phyloP scores from a whole-genome alignment of 2,329 filamentous ascomycete species.

The Trichoderma brevicompactum region DNA sequence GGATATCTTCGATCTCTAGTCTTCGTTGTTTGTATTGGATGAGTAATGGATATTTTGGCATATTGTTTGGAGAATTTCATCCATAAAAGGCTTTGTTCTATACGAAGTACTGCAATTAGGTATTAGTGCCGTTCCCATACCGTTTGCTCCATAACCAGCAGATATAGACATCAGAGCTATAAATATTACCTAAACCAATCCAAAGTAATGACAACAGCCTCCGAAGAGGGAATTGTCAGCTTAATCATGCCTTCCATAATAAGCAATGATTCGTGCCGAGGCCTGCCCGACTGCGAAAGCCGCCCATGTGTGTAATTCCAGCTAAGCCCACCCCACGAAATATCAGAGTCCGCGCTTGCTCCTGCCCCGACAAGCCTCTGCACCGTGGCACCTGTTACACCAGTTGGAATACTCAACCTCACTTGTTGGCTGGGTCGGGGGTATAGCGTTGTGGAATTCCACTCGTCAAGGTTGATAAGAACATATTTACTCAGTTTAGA shows the following conservation, averaged over 20 bases:
- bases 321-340: constrained; percentile 18
- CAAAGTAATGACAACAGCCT: constrained; percentile 5
- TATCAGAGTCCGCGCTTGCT: constrained; percentile 8
- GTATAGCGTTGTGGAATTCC: constrained; percentile 13
- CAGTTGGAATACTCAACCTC: background rate
- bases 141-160: background rate
- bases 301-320: constrained; percentile 13
- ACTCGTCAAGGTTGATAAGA: constrained; percentile 13
- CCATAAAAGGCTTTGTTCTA: background rate
- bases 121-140: background rate
- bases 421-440: background rate
- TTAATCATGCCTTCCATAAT: background rate
- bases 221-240: constrained; percentile 6
- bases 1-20: too few species aligned
- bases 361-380: constrained; percentile 9
- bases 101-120: background rate
- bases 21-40: too few species aligned
- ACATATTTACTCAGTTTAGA: constrained; percentile 6
- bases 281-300: constrained; percentile 7
- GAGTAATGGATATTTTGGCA: too few species aligned
- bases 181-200: background rate
- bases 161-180: background rate
- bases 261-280: background rate
- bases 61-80: too few species aligned
- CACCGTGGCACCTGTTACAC: background rate